phyloP scores from a whole-genome alignment of 2,329 filamentous ascomycete species.

The Erysiphe neolycopersici region DNA sequence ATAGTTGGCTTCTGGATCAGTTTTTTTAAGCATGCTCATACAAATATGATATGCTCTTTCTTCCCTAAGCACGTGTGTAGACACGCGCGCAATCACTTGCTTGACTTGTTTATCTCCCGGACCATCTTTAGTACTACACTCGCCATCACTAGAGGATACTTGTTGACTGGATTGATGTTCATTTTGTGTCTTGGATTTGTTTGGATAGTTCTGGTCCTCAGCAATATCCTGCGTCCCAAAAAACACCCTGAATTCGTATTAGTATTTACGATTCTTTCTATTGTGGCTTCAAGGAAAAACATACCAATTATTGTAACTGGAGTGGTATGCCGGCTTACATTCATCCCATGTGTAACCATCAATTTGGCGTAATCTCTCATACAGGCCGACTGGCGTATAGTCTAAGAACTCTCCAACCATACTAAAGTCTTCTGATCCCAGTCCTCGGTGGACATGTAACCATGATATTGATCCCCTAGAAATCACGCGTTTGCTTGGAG shows the following conservation, averaged over 20 bases:
- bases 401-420: slow-evolving; percentile 18
- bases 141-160: slow-evolving; percentile 2
- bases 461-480: neutral
- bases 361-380: slow-evolving; percentile 46
- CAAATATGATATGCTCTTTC: slow-evolving; percentile 70
- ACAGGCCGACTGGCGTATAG: slow-evolving; percentile 22
- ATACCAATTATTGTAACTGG: slow-evolving; percentile 71
- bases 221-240: slow-evolving; percentile 23
- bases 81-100: slow-evolving; percentile 51
- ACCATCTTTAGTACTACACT: slow-evolving; percentile 1
- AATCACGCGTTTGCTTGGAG: no score
- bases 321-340: slow-evolving; percentile 27
- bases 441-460: neutral
- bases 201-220: neutral
- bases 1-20: slow-evolving; percentile 46
- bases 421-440: neutral
- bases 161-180: neutral
- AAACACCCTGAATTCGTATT: slow-evolving; percentile 25
- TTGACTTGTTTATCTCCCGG: neutral
- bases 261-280: neutral
- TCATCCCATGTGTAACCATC: slow-evolving; percentile 57
- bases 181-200: neutral
- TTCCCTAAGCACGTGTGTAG: slow-evolving; percentile 53
- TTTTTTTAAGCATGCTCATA: slow-evolving; percentile 40
- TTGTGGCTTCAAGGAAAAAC: slow-evolving; percentile 3